Base-by-base conservation (phyloP, 371 early-diverging fungal genomes). In the Rhizopus stolonifer region DNA sequence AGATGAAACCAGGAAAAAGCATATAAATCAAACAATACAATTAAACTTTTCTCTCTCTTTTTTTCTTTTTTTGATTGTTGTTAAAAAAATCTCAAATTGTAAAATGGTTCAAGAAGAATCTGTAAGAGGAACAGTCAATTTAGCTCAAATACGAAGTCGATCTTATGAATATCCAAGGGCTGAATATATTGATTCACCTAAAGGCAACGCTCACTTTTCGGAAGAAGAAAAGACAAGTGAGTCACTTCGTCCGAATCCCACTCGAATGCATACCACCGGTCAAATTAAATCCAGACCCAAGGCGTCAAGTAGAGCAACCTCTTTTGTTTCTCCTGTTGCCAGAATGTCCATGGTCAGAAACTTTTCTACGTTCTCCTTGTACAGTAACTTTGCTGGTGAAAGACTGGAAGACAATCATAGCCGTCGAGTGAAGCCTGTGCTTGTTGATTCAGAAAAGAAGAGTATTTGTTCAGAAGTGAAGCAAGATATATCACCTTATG, bases 301-400 rank as follows among this genome's bases (percentile, higher is more conserved):
- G 9, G 18, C 53, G 1, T 39, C 31, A 1, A 62, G 63, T n/a
- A 48, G 63, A 49, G 39, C 46, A 1, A 40, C 54, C 18, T 57
- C 63, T 14, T 57, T 58, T 42, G 46, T 46, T 6, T 29, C 49
- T 0, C n/a, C 40, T 21, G 49, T 49, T 29, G 50, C 54, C 8
- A 29, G 64, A 40, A 38, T 23, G 17, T 64, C 68, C 11, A 54
- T 68, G 31, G 58, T 42, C 17, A 57, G 62, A 32, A 61, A 65
- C 6, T 43, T 69, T 19, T 65, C 65, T 5, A 64, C 69, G 0
- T 31, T 53, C n/a, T 69, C 69, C 15, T 29, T 66, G 17, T 69
- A 69, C 17, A 59, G 62, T 33, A 61, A 69, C 17, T 69, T 69
- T 58, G 69, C 69, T 32, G 69, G 69, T 56, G 69, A 69, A 46